A percentile compares a stretch with the other conserved stretches of the same genome.
phyloP scores from a whole-genome alignment of 148 eudicot species.

The Rhododendron mucronatum region DNA sequence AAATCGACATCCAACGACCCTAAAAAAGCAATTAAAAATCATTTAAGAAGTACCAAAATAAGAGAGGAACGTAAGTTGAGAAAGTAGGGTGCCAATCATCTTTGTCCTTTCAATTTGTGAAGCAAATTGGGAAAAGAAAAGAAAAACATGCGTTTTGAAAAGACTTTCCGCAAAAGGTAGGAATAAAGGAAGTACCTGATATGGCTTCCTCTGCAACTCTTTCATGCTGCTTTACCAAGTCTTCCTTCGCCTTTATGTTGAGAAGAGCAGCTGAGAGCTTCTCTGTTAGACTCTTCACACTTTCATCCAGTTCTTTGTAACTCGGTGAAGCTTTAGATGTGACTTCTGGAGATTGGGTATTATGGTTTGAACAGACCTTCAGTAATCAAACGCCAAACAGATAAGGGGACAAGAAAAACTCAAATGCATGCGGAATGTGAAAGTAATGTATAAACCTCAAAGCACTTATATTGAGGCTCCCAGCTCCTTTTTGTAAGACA shows the following conservation, averaged over 20 bases:
- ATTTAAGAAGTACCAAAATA: not conserved
- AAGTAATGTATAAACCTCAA: not conserved
- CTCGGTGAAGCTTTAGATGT: constrained; percentile 32
- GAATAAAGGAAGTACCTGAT: constrained; percentile 42
- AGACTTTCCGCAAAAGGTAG: not conserved
- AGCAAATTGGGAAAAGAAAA: not conserved
- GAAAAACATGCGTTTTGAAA: not conserved
- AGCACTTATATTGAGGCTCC: not conserved
- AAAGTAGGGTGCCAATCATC: not conserved
- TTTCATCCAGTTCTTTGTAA: constrained; percentile 29
- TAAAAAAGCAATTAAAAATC: not conserved
- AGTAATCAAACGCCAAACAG: constrained; percentile 1
- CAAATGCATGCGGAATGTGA: not conserved
- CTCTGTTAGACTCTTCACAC: constrained; percentile 50
- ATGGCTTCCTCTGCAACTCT: constrained; percentile 97
- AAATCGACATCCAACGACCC: not conserved
- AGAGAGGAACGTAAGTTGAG: not conserved
- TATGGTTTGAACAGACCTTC: constrained; percentile 40
- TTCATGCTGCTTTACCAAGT: constrained; percentile 78
- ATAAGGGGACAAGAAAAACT: not conserved
- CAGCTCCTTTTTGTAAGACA: not conserved
- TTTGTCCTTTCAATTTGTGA: not conserved
- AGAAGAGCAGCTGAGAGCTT: constrained; percentile 87
- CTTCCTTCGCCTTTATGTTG: constrained; percentile 76
- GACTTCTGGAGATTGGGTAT: constrained; percentile 53